Evolutionary conservation across 2,329 filamentous ascomycete species (phyloP), one percentile per base, ranked within the genome.

Genomic region (Stachybotrys chartarum): DNA sequence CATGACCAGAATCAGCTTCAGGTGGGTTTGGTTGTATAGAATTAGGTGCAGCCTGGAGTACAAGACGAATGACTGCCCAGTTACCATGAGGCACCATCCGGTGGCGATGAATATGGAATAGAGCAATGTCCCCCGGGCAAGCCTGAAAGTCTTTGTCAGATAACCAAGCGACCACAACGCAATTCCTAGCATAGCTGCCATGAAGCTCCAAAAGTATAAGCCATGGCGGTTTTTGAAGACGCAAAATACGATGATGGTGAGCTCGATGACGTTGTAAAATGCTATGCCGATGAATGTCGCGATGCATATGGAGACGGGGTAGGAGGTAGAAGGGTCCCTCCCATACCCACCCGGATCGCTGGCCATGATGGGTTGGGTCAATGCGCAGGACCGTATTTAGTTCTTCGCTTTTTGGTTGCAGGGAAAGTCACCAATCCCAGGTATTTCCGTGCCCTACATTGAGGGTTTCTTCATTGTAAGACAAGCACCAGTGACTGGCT

Each of bases 11-110:
- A 82, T 76, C 8, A 73, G 72, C 4, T 72, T 73, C 1, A 85
- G 70, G 8, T 77, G 66, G 3, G 67, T 66, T 5, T 73, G 53
- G 72, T 81, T 78, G 17, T 74, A 74, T 3, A 82, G 70, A 14
- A 86, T 75, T 3, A 86, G 72, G 61, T 85, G 81, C 0, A 86
- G 74, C 3, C 83, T 77, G 2, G 82, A 85, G 69, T 82, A 86
- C 1, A 86, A 70, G 1, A 86, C 82, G 7, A 85, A 60, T 0
- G 78, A 78, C 62, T 85, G 81, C 0, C 82, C 83, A 3, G 81
- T 83, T 0, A 85, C 76, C 79, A 85, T 83, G 3, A 56, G 59
- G 5, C 63, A 59, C 66, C 67, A 68, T 14, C 63, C 64, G 0
- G 57, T 57, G 18, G 49, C 49, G 24, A 51, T 35, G 8, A 35